These are phyloP conservation scores for Salvia rosmarinus DNA, from an alignment of 257 asterid species.

Conservation along the genomic window DNA sequence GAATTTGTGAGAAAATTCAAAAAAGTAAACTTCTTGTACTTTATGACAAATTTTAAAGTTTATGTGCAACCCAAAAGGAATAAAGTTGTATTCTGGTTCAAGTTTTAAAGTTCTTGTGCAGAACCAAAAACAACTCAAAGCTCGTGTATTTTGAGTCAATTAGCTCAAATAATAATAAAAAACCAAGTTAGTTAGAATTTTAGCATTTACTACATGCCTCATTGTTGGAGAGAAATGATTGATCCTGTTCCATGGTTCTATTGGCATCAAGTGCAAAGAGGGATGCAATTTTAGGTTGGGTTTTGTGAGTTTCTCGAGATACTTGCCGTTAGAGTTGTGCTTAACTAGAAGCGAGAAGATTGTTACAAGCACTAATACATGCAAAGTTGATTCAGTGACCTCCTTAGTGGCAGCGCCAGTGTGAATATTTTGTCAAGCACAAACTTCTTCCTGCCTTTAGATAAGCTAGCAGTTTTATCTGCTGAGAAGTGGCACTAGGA, in stretches of 20 bases:
- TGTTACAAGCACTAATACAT: conserved; percentile 1
- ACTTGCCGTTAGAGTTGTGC: conserved; percentile 20
- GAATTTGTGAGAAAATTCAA: too few species aligned
- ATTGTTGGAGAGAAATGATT: conserved; percentile 4
- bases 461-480: neutral
- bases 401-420: neutral
- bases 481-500: neutral
- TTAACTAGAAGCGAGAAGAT: neutral
- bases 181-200: neutral
- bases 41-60: too few species aligned
- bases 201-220: neutral
- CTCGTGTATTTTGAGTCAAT: too few species aligned
- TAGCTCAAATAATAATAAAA: too few species aligned
- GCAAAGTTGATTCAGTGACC: conserved; percentile 3
- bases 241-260: neutral
- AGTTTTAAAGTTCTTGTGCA: too few species aligned
- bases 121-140: too few species aligned
- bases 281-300: conserved; percentile 23
- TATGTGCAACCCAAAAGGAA: too few species aligned
- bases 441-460: neutral
- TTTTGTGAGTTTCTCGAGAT: conserved; percentile 5
- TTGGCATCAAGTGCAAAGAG: neutral
- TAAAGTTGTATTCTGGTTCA: too few species aligned
- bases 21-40: too few species aligned
- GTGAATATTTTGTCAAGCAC: neutral